These are phyloP conservation scores for Leccinum longicurvipes DNA, from an alignment of 768 basidiomycete genomes.

Conservation along the genomic window DNA sequence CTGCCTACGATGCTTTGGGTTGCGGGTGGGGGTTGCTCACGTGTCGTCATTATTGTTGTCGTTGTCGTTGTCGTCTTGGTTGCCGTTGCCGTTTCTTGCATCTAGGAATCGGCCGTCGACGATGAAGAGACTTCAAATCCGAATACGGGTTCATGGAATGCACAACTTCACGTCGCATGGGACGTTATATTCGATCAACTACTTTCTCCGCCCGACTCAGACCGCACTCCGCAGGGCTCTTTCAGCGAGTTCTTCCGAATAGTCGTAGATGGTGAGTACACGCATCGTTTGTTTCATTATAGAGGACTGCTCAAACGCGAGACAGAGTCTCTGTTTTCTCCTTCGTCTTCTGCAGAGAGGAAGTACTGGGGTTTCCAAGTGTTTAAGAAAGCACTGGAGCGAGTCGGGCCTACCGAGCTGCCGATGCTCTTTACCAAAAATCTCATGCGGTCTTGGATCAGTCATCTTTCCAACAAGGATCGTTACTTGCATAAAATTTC, in stretches of 20 bases:
- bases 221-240: constrained; percentile 44
- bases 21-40: constrained; percentile 7
- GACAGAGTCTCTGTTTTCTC: constrained; percentile 81
- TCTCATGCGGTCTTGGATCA: constrained; percentile 96
- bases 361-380: constrained; percentile 97
- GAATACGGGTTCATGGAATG: constrained; percentile 70
- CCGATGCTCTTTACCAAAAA: constrained; percentile 92
- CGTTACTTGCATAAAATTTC: constrained; percentile 89
- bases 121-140: constrained; percentile 53
- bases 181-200: constrained; percentile 74
- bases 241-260: constrained; percentile 91
- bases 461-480: constrained; percentile 86
- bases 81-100: not conserved
- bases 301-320: not conserved
- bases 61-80: not conserved
- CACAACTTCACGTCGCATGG: constrained; percentile 93
- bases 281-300: not conserved
- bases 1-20: not conserved
- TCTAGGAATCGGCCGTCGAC: constrained; percentile 55
- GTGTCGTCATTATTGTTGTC: not conserved
- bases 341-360: constrained; percentile 78
- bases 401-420: constrained; percentile 60
- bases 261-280: constrained; percentile 81
- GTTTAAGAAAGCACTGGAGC: constrained; percentile 74
- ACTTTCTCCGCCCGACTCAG: constrained; percentile 46